Percentiles rank a stretch among this genome's conserved stretches.
These are phyloP conservation scores for Globisporangium cederbergense DNA, from an alignment of 352 stramenopile species.

Conservation along the genomic window DNA sequence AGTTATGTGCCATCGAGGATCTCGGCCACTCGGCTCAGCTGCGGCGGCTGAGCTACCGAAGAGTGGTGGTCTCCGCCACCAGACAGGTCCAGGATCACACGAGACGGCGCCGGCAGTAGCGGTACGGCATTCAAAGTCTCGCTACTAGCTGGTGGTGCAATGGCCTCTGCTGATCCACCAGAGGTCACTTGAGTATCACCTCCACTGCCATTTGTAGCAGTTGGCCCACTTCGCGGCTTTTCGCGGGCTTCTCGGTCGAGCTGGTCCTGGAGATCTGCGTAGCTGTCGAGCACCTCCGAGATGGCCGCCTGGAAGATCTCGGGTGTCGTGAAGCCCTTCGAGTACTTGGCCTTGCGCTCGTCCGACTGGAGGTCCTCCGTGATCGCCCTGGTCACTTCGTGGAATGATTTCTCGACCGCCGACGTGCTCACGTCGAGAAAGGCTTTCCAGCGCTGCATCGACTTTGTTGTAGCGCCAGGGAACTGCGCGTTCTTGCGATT, in stretches of 20 bases:
- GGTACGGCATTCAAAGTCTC: not conserved
- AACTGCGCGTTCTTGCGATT: conserved; percentile 15
- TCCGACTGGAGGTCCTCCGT: conserved; percentile 41
- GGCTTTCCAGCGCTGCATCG: conserved; percentile 49
- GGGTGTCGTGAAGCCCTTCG: conserved; percentile 50
- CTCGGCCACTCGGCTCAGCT: too few relatives aligned
- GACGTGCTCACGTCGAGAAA: conserved; percentile 65
- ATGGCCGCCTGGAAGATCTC: conserved; percentile 44
- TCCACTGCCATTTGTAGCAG: not conserved
- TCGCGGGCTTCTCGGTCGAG: conserved; percentile 26
- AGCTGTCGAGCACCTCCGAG: conserved; percentile 32
- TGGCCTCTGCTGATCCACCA: not conserved
- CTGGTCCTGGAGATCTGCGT: conserved; percentile 33
- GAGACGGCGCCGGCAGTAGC: not conserved
- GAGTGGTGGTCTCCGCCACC: not conserved
- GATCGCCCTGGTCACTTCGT: conserved; percentile 51
- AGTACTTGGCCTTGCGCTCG: conserved; percentile 38
- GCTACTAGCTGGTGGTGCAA: not conserved
- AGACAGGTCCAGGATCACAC: not conserved
- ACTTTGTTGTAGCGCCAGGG: conserved; percentile 20
- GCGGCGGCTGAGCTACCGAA: too few relatives aligned
- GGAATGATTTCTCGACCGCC: conserved; percentile 38
- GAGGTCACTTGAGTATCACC: not conserved
- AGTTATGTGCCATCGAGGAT: too few relatives aligned
- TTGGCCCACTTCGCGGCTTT: not conserved